Base-by-base conservation (phyloP, 148 eudicot genomes). In the Cornus controversa region DNA sequence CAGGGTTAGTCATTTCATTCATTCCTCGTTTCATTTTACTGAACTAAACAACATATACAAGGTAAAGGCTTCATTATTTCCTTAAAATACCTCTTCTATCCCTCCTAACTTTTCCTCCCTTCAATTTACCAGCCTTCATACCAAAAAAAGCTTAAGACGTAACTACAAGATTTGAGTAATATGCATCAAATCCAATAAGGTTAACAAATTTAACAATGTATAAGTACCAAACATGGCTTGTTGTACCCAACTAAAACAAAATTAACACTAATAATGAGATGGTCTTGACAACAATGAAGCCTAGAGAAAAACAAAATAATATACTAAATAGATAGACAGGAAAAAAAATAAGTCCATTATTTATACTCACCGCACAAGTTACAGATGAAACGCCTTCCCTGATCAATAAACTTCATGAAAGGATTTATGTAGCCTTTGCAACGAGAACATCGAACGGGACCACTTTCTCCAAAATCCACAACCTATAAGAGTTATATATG, bases 401-500 rank as follows among this genome's bases (percentile, higher is more conserved):
- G 97, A 75, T 96, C 97, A 84, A 93, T 86, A 75, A 96, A 96
- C 84, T 84, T 96, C 98, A 96, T 86, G 84, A 93, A 96, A 66
- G 99, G 98, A 82, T 96, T 96, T 70, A 96, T 90, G 84, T 96
- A 96, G 84, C 90, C 98, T 90, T 96, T 96, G 91, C 99, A 96
- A 74, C 97, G 99, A 84, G 98, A 94, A 83, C 99, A 96, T 57
- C 99, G 92, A 81, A 96, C 90, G 57, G 99, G 99, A 75, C 99
- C 99, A 83, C 91, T 85, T 85, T 96, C 99, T 67, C 98, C 97
- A 83, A 96, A 93, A 87, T 95, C 97, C 77, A 95, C 98, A 69
- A 93, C 81, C 98, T 95, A 86, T 22, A 78, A 60, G 26, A 54
- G 25, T 50, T 37, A 79, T 47, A 66, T 5, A 77, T 78, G 64